Percentiles rank a stretch among this genome's conserved stretches.
phyloP scores from a whole-genome alignment of 805 yeast species.

The Schizosaccharomyces cryophilus region DNA sequence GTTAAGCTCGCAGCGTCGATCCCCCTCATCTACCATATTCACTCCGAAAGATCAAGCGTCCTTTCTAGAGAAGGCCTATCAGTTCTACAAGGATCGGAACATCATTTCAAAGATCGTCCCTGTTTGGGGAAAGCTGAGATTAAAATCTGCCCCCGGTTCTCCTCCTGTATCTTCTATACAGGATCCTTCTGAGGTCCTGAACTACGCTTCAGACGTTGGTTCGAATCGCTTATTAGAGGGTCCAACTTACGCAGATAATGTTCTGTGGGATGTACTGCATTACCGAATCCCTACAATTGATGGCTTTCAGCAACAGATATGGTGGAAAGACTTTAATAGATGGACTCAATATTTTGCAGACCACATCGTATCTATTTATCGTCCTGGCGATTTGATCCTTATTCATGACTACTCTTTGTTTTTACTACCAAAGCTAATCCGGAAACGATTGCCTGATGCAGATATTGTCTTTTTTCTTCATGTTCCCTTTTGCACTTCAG shows the following conservation, averaged over 20 bases:
- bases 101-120: background rate
- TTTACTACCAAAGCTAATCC: slow-evolving; percentile 55
- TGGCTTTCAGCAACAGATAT: slow-evolving; percentile 43
- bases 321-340: slow-evolving; percentile 73
- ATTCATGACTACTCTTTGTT: slow-evolving; percentile 73
- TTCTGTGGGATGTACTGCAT: slow-evolving; percentile 85
- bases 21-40: background rate
- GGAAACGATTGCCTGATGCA: slow-evolving; percentile 53
- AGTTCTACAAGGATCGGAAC: background rate
- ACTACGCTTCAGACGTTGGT: background rate
- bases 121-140: background rate
- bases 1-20: background rate
- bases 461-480: slow-evolving; percentile 60
- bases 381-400: slow-evolving; percentile 81
- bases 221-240: background rate
- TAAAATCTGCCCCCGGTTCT: background rate
- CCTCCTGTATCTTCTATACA: too few relatives aligned
- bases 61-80: background rate
- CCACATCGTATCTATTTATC: slow-evolving; percentile 43
- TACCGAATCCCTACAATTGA: slow-evolving; percentile 61
- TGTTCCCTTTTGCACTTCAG: slow-evolving; percentile 81
- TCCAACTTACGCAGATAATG: slow-evolving; percentile 48
- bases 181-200: too few relatives aligned
- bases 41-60: background rate
- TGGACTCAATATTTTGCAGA: slow-evolving; percentile 80